Evolutionary conservation across 768 basidiomycete species (phyloP).

Genomic region (Favolaschia claudopus): DNA sequence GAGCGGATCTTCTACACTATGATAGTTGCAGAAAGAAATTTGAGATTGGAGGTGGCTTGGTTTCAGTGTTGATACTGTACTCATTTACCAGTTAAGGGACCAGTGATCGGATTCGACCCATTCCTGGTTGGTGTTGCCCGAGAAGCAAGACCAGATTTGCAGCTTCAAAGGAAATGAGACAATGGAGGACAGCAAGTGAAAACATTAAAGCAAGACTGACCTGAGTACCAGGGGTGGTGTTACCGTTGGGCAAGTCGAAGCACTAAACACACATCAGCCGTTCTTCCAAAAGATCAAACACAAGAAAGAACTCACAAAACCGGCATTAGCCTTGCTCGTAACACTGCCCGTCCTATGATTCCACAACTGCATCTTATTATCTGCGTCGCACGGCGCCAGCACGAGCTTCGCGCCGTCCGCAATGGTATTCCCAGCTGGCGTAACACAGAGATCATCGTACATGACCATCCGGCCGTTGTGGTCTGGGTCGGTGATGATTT

Average conservation of each 20-base stretch:
- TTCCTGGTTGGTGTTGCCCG: conserved; percentile 9
- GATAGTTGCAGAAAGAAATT: too few species aligned
- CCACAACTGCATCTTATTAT: conserved; percentile 7
- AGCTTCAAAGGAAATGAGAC: not conserved
- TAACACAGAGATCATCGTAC: conserved; percentile 5
- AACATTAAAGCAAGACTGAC: not conserved
- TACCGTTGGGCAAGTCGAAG: conserved; percentile 2
- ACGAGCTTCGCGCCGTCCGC: conserved; percentile 6
- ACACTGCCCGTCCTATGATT: not conserved
- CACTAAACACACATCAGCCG: too few species aligned
- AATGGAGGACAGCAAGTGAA: not conserved
- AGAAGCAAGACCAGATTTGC: conserved; percentile 1
- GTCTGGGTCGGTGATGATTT: conserved; percentile 2
- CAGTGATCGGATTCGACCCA: too few species aligned
- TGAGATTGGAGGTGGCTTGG: too few species aligned
- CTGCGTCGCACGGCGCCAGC: conserved; percentile 5
- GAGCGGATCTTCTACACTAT: too few species aligned
- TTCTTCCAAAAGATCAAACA: conserved; percentile 4
- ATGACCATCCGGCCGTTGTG: conserved; percentile 7
- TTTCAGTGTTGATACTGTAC: too few species aligned
- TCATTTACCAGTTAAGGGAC: too few species aligned
- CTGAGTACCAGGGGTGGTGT: conserved; percentile 6
- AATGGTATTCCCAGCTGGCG: not conserved
- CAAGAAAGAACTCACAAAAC: conserved; percentile 7
- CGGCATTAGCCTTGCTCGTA: conserved; percentile 3